phyloP scores from a whole-genome alignment of 2,329 filamentous ascomycete species.

The Nannizziopsis arthrosporioides region DNA sequence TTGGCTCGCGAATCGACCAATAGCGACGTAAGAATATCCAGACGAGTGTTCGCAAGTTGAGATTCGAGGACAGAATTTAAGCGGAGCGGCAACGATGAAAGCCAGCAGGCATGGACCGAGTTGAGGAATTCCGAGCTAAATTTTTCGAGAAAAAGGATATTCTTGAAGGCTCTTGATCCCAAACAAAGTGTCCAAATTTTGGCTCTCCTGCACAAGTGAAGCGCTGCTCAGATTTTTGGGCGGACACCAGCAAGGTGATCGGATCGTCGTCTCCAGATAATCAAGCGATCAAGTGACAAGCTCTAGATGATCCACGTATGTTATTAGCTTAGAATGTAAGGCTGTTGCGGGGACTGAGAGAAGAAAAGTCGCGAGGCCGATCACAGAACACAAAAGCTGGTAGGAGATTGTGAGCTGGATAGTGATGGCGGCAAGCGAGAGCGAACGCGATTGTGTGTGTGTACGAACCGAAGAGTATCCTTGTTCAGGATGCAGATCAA shows the following conservation, averaged over 20 bases:
- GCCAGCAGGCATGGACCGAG: too few species aligned
- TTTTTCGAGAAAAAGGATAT: too few species aligned
- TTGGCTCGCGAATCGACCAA: neutral
- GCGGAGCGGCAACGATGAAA: too few species aligned
- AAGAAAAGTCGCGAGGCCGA: constrained; percentile 7
- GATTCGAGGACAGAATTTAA: too few species aligned
- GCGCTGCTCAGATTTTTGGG: too few species aligned
- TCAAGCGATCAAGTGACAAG: neutral
- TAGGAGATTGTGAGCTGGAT: constrained; percentile 4
- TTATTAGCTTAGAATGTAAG: neutral
- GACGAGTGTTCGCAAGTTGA: neutral
- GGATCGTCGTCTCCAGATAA: neutral
- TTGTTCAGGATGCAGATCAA: constrained; percentile 1
- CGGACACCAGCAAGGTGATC: too few species aligned
- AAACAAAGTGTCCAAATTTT: too few species aligned
- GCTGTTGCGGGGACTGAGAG: neutral
- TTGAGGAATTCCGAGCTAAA: too few species aligned
- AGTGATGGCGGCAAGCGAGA: constrained; percentile 2
- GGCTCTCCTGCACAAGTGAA: too few species aligned
- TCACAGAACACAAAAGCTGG: constrained; percentile 5
- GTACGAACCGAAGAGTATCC: constrained; percentile 4
- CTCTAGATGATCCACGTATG: neutral
- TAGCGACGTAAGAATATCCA: neutral
- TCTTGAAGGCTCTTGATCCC: too few species aligned
- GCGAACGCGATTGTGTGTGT: constrained; percentile 3